Base-by-base conservation (phyloP, 2,329 filamentous ascomycete species). In the Colletotrichum destructivum region DNA sequence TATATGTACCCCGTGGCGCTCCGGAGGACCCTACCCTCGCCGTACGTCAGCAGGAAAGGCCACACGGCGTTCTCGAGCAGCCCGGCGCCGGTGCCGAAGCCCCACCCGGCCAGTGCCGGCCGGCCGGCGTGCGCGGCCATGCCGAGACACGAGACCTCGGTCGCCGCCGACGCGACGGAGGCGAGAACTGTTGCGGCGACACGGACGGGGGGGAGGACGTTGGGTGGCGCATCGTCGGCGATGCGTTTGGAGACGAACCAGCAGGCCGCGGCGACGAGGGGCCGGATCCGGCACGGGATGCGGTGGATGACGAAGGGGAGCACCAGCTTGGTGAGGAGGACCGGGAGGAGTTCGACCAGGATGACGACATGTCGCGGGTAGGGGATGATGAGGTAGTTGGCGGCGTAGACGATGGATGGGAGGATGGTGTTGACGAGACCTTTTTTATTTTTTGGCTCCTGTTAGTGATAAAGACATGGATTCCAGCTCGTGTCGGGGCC, bases 321-420 rank as follows among this genome's bases (percentile, higher is more conserved):
- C 9, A 75, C 6, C 23, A 79, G 68, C 47, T 81, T 83, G n/a
- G 74, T 71, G 12, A 72, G 51, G 8, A 83, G 66, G 15, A 74
- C 76, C 6, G 81, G 80, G 1, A 81, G 51, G 4, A 76, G 73
- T 59, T 82, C 78, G 38, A 82, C 76, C 52, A 82, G 70, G 42
- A 80, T 47, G 60, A 82, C 79, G 56, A 76, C 61, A 61, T 78
- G 77, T 44, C 78, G 76, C 1, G 80, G 76, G 55, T 79, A 82
- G 0, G 80, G 79, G 59, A 82, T 76, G 59, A 81, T 79, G 72
- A 82, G 79, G 55, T 82, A 82, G 67, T 80, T 80, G 62, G 78
- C 75, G 7, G 79, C 77, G 66, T 78, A 77, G 46, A 80, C 76
- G 54, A 81, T 75, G 61, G 76, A 78, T 0, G 79, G 76, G 4